These are phyloP conservation scores for Phytophthora nicotianae DNA, from an alignment of 352 stramenopile genomes.

Conservation along the genomic window DNA sequence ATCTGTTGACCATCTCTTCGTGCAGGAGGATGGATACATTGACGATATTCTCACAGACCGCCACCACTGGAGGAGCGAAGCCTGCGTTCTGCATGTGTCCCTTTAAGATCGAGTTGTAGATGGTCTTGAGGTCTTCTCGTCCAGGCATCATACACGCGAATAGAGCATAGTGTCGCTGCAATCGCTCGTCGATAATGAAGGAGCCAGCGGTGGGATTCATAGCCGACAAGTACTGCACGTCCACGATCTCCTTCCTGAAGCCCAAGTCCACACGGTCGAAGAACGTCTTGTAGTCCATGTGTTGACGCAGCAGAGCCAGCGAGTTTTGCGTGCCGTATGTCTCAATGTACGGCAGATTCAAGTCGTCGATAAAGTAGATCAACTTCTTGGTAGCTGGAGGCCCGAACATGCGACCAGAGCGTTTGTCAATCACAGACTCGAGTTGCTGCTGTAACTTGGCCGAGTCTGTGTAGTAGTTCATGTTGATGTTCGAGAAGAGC, in stretches of 20 bases:
- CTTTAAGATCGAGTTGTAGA: conserved; percentile 96
- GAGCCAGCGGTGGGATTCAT: conserved; percentile 98
- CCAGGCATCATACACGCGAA: conserved; percentile 97
- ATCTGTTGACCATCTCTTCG: conserved; percentile 93
- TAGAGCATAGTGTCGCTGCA: conserved; percentile 95
- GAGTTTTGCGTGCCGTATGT: conserved; percentile 97
- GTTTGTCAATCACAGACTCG: conserved; percentile 97
- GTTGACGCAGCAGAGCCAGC: conserved; percentile 94
- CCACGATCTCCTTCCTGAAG: conserved; percentile 97
- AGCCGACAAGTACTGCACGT: conserved; percentile 96
- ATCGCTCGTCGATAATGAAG: conserved; percentile 97
- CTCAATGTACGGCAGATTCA: conserved; percentile 97
- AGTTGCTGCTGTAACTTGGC: conserved; percentile 95
- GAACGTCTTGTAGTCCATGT: conserved; percentile 96
- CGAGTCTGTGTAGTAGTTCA: conserved; percentile 97
- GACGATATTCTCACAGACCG: conserved; percentile 87
- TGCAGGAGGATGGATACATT: conserved; percentile 92
- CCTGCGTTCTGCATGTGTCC: conserved; percentile 92
- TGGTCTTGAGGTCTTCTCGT: conserved; percentile 94
- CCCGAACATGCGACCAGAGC: conserved; percentile 94
- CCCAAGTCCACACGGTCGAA: conserved; percentile 95
- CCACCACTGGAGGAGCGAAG: conserved; percentile 64
- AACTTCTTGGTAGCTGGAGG: conserved; percentile 95
- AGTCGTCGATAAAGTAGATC: conserved; percentile 97
- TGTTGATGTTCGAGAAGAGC: conserved; percentile 96